Conservation (phyloP, 2,329 filamentous ascomycete species). For the Cercospora berteroae region DNA sequence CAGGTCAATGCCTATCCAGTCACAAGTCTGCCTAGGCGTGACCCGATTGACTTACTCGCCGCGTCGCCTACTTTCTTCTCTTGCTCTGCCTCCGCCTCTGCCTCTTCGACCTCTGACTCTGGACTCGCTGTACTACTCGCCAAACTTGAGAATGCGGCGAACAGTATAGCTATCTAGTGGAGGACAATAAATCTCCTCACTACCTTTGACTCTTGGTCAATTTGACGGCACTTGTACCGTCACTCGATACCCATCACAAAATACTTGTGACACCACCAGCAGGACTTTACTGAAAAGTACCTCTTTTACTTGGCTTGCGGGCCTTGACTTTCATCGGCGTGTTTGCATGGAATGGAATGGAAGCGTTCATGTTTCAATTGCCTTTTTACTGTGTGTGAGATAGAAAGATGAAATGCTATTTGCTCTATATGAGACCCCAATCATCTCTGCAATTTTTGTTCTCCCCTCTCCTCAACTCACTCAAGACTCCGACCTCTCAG, state of each 20-base stretch:
- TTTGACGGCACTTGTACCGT: constrained; percentile 1
- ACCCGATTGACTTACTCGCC: constrained; percentile 30
- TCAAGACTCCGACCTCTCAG: neutral
- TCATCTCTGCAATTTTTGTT: neutral
- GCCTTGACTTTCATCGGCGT: neutral
- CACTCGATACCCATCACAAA: constrained; percentile 17
- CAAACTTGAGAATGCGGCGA: constrained; percentile 34
- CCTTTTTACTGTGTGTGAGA: neutral
- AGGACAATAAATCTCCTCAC: neutral
- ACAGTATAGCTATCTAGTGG: constrained; percentile 12
- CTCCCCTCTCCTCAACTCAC: neutral
- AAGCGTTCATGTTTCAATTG: constrained; percentile 2
- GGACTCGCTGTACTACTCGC: constrained; percentile 31
- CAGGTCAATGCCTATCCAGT: constrained; percentile 38
- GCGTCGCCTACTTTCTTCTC: constrained; percentile 22
- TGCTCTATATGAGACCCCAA: neutral
- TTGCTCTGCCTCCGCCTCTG: constrained; percentile 17
- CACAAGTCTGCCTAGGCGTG: constrained; percentile 31
- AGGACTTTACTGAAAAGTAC: constrained; percentile 1
- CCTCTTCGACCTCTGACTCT: constrained; percentile 20
- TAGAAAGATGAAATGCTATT: constrained; percentile 1
- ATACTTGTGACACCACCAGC: neutral
- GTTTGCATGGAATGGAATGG: neutral
- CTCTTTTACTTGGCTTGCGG: neutral
- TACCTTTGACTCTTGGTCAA: neutral